Conservation (phyloP, 2,329 filamentous ascomycete genomes). For the Exophiala phaeomuriformis region DNA sequence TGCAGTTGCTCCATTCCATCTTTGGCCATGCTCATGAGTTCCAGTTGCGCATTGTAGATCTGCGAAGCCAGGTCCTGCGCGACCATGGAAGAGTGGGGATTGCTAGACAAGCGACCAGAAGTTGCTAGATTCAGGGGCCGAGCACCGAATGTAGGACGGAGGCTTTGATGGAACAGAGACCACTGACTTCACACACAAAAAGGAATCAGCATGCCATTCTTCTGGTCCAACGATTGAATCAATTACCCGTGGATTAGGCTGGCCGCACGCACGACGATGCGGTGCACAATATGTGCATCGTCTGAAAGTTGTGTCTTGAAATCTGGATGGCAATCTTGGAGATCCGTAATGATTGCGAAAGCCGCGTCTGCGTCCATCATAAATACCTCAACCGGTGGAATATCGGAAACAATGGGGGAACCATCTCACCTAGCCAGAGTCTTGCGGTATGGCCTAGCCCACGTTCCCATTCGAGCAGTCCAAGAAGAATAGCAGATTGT, state of each 20-base stretch:
- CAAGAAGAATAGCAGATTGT: not conserved
- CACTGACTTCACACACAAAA: not conserved
- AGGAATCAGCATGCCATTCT: not conserved
- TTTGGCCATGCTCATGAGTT: conserved; percentile 1
- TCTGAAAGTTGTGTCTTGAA: conserved; percentile 1
- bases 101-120: not conserved
- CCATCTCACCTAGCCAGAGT: conserved; percentile 1
- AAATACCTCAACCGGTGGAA: not conserved
- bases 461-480: not conserved
- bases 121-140: not conserved
- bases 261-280: not conserved
- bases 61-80: not conserved
- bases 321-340: not conserved
- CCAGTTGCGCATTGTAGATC: conserved; percentile 2
- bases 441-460: conserved; percentile 1
- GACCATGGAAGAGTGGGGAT: not conserved
- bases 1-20: not conserved
- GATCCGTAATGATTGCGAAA: not conserved
- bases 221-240: not conserved
- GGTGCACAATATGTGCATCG: conserved; percentile 1
- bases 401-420: not conserved
- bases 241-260: not conserved
- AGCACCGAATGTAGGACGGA: not conserved
- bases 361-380: not conserved
- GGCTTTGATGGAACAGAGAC: not conserved